Evolutionary conservation across 495 filamentous ascomycete genomes (phyloP), one percentile per base, ranked within the genome.

Genomic region (Lichina pygmaea): DNA sequence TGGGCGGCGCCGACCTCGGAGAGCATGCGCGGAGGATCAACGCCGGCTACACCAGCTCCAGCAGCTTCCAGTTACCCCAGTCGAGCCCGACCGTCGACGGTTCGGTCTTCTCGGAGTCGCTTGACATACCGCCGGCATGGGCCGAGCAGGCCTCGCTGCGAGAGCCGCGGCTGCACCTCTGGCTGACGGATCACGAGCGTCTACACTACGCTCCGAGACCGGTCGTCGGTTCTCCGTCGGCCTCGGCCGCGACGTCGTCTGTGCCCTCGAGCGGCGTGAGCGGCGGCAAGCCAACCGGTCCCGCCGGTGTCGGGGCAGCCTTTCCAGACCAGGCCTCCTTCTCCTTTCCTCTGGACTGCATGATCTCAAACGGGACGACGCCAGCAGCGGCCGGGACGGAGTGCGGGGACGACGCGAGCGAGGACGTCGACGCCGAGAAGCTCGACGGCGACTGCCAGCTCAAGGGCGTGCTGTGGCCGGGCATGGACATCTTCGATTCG

Each of bases 401-500:
- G n/a, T 45, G 30, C 11, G 34, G 31, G 11, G 45, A 37, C 36
- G 34, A 10, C 15, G 34, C 38, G 30, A 34, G 34, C n/a, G 45
- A 47, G 41, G 15, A 47, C 13, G 41, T 41, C n/a, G 45, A 47
- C 12, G 45, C 32, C 16, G 13, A 40, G 45, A 42, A 32, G 41
- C 34, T 40, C 10, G 36, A 39, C 13, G 36, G 36, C 11, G 36
- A 39, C 11, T 39, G 11, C 13, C 64, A 64, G 53, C 62, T 93
- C 48, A 93, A 92, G 57, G 85, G 85, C 0, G 58, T 80, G 7
- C 55, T 70, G 42, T 91, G 72, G 66, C 79, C 79, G 5, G 85
- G 85, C 8, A 93, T 93, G 85, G 72, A 76, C 45, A 59, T 86
- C 15, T 92, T 91, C 53, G 85, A 93, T 54, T 77, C 83, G 9